These are phyloP conservation scores for Clavulina sp. DNA, from an alignment of 768 basidiomycete species.

Conservation along the genomic window DNA sequence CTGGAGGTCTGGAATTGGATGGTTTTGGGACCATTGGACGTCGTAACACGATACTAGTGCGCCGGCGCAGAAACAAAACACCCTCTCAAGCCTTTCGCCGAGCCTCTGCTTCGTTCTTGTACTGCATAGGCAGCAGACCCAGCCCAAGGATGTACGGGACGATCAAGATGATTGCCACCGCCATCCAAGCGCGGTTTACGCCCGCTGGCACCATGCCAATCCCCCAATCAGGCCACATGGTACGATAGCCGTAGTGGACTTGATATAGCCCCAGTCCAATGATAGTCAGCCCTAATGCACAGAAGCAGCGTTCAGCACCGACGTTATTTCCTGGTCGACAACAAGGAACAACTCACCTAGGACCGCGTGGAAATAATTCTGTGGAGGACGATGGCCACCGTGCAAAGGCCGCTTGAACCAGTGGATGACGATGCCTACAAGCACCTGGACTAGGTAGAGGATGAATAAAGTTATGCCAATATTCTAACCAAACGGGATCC, in stretches of 20 bases:
- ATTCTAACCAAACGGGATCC: slow-evolving; percentile 21
- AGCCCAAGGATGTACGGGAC: background rate
- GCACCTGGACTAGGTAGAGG: slow-evolving; percentile 34
- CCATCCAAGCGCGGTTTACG: background rate
- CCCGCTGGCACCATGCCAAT: background rate
- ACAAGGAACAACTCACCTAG: no score
- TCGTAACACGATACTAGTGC: no score
- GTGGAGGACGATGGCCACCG: slow-evolving; percentile 25
- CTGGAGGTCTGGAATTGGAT: no score
- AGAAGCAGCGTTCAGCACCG: no score
- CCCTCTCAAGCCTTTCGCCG: no score
- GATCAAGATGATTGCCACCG: background rate
- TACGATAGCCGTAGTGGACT: slow-evolving; percentile 10
- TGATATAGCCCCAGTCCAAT: slow-evolving; percentile 33
- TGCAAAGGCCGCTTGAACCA: slow-evolving; percentile 26
- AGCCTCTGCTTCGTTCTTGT: background rate
- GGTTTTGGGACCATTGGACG: no score
- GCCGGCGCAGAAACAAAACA: no score
- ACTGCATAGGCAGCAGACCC: background rate
- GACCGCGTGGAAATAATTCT: slow-evolving; percentile 26
- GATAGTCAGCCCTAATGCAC: no score
- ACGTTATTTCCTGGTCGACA: no score
- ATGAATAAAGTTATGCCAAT: slow-evolving; percentile 35
- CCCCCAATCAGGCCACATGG: slow-evolving; percentile 4
- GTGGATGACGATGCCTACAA: slow-evolving; percentile 35